Percentiles rank a stretch among this genome's conserved stretches.
phyloP scores from a whole-genome alignment of 176 grass and related monocot genomes.

The Poa pratensis region DNA sequence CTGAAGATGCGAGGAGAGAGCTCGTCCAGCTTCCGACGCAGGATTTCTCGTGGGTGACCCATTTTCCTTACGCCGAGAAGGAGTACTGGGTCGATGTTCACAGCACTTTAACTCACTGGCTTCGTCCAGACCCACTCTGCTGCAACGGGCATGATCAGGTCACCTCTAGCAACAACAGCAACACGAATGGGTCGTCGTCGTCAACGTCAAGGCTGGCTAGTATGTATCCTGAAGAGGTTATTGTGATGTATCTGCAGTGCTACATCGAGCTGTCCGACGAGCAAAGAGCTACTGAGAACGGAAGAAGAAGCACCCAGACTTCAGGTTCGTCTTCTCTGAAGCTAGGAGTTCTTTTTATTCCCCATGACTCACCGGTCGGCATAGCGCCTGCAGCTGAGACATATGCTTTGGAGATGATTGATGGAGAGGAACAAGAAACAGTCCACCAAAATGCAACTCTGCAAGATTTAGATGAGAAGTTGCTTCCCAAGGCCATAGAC shows the following conservation, averaged over 20 bases:
- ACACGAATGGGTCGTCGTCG: neutral
- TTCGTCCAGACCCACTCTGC: constrained; percentile 29
- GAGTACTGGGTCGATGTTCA: constrained; percentile 36
- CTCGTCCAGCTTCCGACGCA: constrained; percentile 21
- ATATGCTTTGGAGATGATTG: constrained; percentile 37
- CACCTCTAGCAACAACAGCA: no score
- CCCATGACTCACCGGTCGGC: constrained; percentile 15
- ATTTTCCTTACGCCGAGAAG: neutral
- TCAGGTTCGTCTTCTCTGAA: neutral
- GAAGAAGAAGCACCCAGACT: neutral
- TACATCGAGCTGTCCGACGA: neutral
- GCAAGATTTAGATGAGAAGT: constrained; percentile 21
- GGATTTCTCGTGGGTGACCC: constrained; percentile 20
- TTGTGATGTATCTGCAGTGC: neutral
- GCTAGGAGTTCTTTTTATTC: neutral
- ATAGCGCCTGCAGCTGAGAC: neutral
- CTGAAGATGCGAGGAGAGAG: neutral
- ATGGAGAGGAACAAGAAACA: neutral
- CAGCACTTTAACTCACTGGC: neutral
- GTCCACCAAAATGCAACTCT: neutral
- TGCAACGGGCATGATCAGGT: neutral
- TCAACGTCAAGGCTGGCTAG: neutral
- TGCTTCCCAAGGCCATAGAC: constrained; percentile 21
- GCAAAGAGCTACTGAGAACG: neutral
- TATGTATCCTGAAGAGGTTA: constrained; percentile 30